Percentiles rank a stretch among this genome's conserved stretches.
phyloP scores from a whole-genome alignment of 148 eudicot species.

The Silene latifolia region DNA sequence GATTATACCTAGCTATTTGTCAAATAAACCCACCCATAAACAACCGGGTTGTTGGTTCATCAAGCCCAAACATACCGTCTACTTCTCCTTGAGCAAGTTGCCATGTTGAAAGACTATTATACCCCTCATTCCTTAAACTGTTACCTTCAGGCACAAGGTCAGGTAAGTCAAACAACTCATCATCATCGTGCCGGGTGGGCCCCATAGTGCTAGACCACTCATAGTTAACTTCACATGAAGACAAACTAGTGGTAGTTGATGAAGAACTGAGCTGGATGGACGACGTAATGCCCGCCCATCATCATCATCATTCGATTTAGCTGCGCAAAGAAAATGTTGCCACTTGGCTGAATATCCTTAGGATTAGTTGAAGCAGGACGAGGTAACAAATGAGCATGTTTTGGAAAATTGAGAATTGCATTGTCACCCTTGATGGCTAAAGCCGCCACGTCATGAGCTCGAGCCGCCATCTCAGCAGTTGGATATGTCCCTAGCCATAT shows the following conservation, averaged over 20 bases:
- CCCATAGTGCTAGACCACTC: conserved; percentile 24
- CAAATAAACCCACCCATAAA: conserved; percentile 20
- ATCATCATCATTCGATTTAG: too few relatives aligned
- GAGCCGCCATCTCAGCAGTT: conserved; percentile 71
- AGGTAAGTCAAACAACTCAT: conserved; percentile 58
- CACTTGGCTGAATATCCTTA: conserved; percentile 43
- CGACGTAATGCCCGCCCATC: not conserved
- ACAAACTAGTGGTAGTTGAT: conserved; percentile 13
- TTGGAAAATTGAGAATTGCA: conserved; percentile 54
- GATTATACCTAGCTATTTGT: not conserved
- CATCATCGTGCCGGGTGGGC: conserved; percentile 27
- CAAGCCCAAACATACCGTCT: conserved; percentile 11
- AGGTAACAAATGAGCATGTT: conserved; percentile 41
- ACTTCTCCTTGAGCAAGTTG: conserved; percentile 15
- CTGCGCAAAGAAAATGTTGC: too few relatives aligned
- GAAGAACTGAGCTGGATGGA: conserved; percentile 13
- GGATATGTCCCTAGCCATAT: conserved; percentile 68
- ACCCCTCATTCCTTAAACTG: conserved; percentile 28
- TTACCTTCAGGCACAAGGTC: conserved; percentile 34
- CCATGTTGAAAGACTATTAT: conserved; percentile 31
- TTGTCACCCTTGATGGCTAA: conserved; percentile 55
- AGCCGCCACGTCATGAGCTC: conserved; percentile 68
- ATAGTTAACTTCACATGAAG: conserved; percentile 19
- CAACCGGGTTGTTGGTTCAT: not conserved
- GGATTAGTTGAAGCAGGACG: conserved; percentile 47